phyloP scores from a whole-genome alignment of 73 alveolate species.

The Paramecium primaurelia region DNA sequence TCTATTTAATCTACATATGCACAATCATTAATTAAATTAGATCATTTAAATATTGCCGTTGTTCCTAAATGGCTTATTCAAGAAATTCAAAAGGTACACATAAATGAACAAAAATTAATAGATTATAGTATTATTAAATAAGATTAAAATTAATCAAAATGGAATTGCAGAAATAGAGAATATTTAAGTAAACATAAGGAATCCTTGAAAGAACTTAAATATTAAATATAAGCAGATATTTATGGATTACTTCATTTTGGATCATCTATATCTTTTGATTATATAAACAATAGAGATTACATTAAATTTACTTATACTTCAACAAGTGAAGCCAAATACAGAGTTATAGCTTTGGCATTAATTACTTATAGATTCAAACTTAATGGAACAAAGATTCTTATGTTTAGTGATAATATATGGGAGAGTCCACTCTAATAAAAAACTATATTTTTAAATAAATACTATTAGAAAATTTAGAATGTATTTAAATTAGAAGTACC shows the following conservation, averaged over 20 bases:
- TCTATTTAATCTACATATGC: not conserved
- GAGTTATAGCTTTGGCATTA: not conserved
- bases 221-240: not conserved
- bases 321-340: conserved; percentile 3
- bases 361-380: not conserved
- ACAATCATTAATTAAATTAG: not conserved
- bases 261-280: not conserved
- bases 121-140: not conserved
- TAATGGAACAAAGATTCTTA: not conserved
- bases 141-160: not conserved
- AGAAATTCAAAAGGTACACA: not conserved
- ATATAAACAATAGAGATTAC: not conserved
- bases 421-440: not conserved
- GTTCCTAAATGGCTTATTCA: not conserved
- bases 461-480: not conserved
- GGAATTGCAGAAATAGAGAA: not conserved
- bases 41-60: not conserved
- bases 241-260: not conserved
- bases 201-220: not conserved
- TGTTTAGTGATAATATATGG: conserved; percentile 1
- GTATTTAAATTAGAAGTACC: not conserved
- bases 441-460: not conserved
- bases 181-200: not conserved
- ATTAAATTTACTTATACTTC: not conserved
- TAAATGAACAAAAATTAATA: not conserved